Percentiles rank a stretch among this genome's conserved stretches.
Evolutionary conservation across 306 rosid genomes (phyloP).

Genomic region (Lathyrus oleraceus): DNA sequence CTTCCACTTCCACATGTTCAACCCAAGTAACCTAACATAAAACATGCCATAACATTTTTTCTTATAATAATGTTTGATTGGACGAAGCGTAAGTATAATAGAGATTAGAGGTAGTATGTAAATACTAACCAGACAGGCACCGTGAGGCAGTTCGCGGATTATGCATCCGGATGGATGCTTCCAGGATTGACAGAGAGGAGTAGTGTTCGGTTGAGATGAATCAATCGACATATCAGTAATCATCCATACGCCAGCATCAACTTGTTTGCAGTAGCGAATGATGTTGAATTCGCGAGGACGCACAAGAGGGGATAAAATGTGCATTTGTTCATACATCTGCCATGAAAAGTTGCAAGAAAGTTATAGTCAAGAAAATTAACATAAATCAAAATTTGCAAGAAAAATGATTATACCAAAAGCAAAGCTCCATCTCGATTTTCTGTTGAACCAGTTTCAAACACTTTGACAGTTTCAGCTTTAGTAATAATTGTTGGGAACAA

Average conservation of each 20-base stretch:
- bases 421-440: conserved; percentile 57
- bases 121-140: conserved; percentile 54
- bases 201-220: background rate
- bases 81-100: too few species aligned
- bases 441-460: conserved; percentile 46
- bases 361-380: background rate
- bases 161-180: conserved; percentile 76
- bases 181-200: background rate
- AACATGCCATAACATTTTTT: background rate
- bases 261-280: conserved; percentile 44
- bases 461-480: conserved; percentile 51
- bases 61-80: too few species aligned
- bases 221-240: conserved; percentile 62
- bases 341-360: background rate
- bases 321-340: conserved; percentile 76
- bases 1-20: conserved; percentile 79
- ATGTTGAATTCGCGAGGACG: conserved; percentile 54
- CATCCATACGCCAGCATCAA: conserved; percentile 47
- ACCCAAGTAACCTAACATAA: conserved; percentile 69
- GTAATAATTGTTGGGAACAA: conserved; percentile 58
- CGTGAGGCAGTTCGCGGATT: conserved; percentile 57
- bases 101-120: background rate
- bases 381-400: background rate
- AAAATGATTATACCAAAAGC: conserved; percentile 53
- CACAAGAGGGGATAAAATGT: conserved; percentile 68